phyloP scores from a whole-genome alignment of 108 stramenopile genomes.

The Conticribra weissflogii region DNA sequence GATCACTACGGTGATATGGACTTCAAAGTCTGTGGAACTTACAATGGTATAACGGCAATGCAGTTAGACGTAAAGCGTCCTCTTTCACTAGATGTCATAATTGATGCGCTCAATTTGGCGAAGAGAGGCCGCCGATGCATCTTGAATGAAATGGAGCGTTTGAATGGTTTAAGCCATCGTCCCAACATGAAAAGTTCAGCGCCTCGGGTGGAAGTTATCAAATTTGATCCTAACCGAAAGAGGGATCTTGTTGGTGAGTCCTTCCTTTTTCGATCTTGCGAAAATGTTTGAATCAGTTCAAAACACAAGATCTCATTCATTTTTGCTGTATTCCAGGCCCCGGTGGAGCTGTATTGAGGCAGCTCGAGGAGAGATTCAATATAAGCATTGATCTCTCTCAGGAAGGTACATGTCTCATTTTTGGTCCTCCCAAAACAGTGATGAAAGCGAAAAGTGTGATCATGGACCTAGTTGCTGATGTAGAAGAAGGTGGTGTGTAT shows the following conservation, averaged over 20 bases:
- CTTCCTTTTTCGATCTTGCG: too few relatives aligned
- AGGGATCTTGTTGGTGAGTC: constrained; percentile 65
- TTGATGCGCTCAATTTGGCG: constrained; percentile 68
- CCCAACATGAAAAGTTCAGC: constrained; percentile 54
- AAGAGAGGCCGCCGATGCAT: constrained; percentile 66
- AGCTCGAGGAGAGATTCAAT: constrained; percentile 69
- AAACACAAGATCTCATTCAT: constrained; percentile 55
- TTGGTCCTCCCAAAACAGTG: constrained; percentile 64
- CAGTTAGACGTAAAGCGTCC: constrained; percentile 75
- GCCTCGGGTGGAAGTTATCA: constrained; percentile 61
- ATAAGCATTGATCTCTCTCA: constrained; percentile 71
- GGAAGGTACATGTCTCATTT: constrained; percentile 69
- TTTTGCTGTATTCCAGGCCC: constrained; percentile 67
- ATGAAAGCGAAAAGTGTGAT: constrained; percentile 63
- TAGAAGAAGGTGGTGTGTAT: constrained; percentile 72
- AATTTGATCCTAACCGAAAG: constrained; percentile 66
- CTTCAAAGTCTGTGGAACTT: constrained; percentile 93
- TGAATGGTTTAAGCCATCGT: constrained; percentile 37
- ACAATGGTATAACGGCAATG: constrained; percentile 79
- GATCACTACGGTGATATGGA: constrained; percentile 90
- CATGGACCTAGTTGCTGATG: constrained; percentile 76
- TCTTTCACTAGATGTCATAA: constrained; percentile 53
- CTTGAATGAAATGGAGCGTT: constrained; percentile 69
- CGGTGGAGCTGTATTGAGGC: constrained; percentile 70
- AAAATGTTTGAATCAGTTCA: constrained; percentile 56